These are phyloP conservation scores for Acer negundo DNA, from an alignment of 345 rosid genomes.

Conservation along the genomic window DNA sequence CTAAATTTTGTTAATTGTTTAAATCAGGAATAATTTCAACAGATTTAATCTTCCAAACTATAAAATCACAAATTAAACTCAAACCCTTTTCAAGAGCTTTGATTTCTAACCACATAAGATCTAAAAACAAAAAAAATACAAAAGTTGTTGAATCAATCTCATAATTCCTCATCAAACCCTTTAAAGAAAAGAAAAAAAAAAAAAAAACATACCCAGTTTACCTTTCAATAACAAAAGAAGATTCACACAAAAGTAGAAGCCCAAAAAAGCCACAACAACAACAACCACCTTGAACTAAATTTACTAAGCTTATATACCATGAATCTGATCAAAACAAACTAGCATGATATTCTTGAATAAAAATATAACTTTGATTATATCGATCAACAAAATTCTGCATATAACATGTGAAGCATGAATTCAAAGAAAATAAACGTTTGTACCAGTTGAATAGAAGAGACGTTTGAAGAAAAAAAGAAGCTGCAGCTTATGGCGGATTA, in stretches of 20 bases:
- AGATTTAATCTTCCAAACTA: not conserved
- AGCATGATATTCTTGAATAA: not conserved
- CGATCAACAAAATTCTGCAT: not conserved
- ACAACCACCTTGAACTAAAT: not conserved
- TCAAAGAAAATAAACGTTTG: not conserved
- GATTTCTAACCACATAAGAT: not conserved
- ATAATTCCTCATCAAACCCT: conserved; percentile 12
- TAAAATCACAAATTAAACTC: not conserved
- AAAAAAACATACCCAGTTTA: not conserved
- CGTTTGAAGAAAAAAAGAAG: not conserved
- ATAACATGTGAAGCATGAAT: not conserved
- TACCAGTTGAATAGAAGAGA: conserved; percentile 14
- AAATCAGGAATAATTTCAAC: not conserved
- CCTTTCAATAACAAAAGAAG: not conserved
- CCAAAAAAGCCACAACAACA: not conserved
- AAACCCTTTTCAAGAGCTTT: not conserved
- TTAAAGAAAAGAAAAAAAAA: not conserved
- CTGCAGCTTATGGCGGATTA: not conserved
- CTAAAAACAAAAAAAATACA: not conserved
- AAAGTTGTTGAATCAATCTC: conserved; percentile 15
- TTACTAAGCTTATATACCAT: not conserved
- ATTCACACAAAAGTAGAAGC: conserved; percentile 2
- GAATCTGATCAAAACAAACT: not conserved
- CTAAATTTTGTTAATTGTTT: not conserved
- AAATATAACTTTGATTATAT: not conserved